phyloP scores from a whole-genome alignment of 1,284 basidiomycete genomes.

The Puccinia novopanici region DNA sequence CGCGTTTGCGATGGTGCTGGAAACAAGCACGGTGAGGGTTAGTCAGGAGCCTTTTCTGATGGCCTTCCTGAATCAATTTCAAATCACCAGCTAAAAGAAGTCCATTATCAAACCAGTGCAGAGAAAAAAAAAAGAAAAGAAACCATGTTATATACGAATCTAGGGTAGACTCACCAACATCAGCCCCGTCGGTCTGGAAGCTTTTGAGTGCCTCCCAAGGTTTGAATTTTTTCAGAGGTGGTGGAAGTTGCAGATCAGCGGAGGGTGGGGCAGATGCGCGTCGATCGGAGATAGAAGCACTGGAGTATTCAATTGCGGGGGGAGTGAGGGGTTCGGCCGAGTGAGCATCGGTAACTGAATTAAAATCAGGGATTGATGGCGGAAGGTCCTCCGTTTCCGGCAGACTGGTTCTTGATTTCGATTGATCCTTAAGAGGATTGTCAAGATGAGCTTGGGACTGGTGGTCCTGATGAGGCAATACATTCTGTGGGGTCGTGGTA shows the following conservation, averaged over 20 bases:
- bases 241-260: neutral
- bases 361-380: conserved; percentile 13
- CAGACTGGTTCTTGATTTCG: conserved; percentile 13
- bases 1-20: conserved; percentile 11
- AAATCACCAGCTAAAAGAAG: conserved; percentile 31
- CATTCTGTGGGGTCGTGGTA: neutral
- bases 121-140: neutral
- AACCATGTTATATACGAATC: neutral
- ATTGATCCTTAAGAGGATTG: conserved; percentile 2
- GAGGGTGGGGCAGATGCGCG: conserved; percentile 2
- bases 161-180: conserved; percentile 25
- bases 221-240: conserved; percentile 39
- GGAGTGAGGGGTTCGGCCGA: neutral
- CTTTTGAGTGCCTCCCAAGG: conserved; percentile 49
- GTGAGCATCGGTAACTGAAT: conserved; percentile 9
- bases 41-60: neutral
- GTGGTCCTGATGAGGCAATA: neutral
- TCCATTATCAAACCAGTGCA: neutral
- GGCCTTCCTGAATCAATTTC: conserved; percentile 43
- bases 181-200: conserved; percentile 41
- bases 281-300: conserved; percentile 3
- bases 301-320: conserved; percentile 1
- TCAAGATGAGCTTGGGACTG: neutral
- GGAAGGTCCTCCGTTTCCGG: neutral
- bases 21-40: neutral